Evolutionary conservation across 2,329 filamentous ascomycete species (phyloP), one percentile per base, ranked within the genome.

Genomic region (Pseudocercospora vitis): DNA sequence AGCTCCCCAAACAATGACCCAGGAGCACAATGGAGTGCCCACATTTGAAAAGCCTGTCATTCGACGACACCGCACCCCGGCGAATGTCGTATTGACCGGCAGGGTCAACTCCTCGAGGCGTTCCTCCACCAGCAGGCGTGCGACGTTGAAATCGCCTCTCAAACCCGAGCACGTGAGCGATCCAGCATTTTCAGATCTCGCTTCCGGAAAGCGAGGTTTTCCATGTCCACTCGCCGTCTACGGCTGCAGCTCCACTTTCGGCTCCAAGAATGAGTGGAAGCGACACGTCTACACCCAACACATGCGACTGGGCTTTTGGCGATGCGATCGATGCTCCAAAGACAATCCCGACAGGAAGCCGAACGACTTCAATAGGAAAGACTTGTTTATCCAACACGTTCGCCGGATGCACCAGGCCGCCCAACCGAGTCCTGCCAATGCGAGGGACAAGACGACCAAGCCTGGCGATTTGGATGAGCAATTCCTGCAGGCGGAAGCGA

Each of bases 191-290:
- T 12, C 24, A 8, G 42, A 45, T 4, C 12, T 19, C n/a, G 42
- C 42, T 8, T n/a, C 42, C 19, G 42, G 42, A 7, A 45, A 31
- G 26, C 42, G 55, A 28, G 11, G 82, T 0, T 94, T 92, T 65
- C 77, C 79, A 19, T 97, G 92, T 70, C 84, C 89, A 51, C 91
- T 96, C 69, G 76, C 81, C 24, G 85, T 82, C 52, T 94, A 91
- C 52, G 88, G 87, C 29, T 97, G 92, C 73, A 60, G 57, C 0
- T 81, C 84, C 2, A 84, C 79, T 0, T 96, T 96, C 66, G 79
- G 81, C 3, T 85, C 81, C 62, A 96, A 96, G 74, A 96, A 96
- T 68, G 92, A 96, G 70, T 96, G 92, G 92, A 96, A 96, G 71
- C 84, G 92, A 0, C 92, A 97, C 68, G 83, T 92, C 64, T 76